These are phyloP conservation scores for Trametes cingulata DNA, from an alignment of 768 basidiomycete genomes.

Conservation along the genomic window DNA sequence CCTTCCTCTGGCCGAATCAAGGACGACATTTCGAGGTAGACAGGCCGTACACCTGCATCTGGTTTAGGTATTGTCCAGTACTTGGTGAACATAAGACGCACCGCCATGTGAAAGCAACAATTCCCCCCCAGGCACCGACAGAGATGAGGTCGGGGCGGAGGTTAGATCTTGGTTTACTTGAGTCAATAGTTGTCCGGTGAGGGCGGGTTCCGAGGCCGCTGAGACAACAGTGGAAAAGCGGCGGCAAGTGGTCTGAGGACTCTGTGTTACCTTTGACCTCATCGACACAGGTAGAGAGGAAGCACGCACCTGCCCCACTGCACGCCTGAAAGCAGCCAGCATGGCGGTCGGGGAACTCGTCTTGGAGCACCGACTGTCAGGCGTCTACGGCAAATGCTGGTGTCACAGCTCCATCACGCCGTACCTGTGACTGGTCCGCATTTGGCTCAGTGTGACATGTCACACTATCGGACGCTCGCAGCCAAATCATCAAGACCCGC, in stretches of 20 bases:
- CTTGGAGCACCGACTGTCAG: neutral
- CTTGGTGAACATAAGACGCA: too few relatives aligned
- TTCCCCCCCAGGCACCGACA: neutral
- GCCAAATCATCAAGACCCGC: conserved; percentile 12
- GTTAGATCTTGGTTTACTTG: neutral
- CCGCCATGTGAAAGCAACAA: neutral
- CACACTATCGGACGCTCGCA: conserved; percentile 3
- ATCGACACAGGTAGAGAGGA: neutral
- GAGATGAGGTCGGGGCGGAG: neutral
- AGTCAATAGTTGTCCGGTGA: neutral
- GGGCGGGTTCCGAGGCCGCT: neutral
- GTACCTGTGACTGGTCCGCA: neutral
- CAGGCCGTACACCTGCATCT: conserved; percentile 50
- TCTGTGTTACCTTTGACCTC: neutral
- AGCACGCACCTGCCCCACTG: conserved; percentile 25
- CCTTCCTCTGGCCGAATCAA: conserved; percentile 49
- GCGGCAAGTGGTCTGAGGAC: conserved; percentile 13
- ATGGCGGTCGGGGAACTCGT: conserved; percentile 19
- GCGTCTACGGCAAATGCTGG: neutral
- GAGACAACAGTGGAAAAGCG: conserved; percentile 20
- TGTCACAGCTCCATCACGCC: neutral
- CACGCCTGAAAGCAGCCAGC: conserved; percentile 28
- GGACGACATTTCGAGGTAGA: conserved; percentile 63
- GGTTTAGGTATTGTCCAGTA: too few relatives aligned
- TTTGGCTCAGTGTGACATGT: neutral